Percentiles rank a stretch among this genome's conserved stretches.
Conservation (phyloP, 495 filamentous ascomycete genomes). For the Lepidopterella palustris region DNA sequence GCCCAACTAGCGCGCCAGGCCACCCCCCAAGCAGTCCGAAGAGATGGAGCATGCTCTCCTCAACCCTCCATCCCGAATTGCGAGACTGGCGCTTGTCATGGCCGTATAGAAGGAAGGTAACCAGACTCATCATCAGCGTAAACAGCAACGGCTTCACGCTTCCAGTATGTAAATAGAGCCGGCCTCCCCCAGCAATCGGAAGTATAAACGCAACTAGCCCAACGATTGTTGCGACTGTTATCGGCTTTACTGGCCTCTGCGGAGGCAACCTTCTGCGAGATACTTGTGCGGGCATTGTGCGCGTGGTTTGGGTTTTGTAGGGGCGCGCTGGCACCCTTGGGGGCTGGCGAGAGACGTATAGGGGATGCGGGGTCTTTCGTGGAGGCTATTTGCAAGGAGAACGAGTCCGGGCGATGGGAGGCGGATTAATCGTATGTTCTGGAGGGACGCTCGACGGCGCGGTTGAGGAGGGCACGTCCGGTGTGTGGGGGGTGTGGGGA, state of each 20-base stretch:
- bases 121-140: conserved; percentile 10
- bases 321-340: no score
- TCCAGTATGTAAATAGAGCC: neutral
- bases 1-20: conserved; percentile 24
- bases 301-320: no score
- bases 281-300: no score
- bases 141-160: conserved; percentile 1
- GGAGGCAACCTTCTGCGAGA: neutral
- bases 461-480: no score
- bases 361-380: no score
- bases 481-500: no score
- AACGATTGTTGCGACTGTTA: neutral
- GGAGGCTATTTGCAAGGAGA: no score
- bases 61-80: conserved; percentile 18
- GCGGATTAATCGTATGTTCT: no score
- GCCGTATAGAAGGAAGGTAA: conserved; percentile 25
- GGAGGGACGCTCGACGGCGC: no score
- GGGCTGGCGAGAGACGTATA: no score
- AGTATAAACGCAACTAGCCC: neutral
- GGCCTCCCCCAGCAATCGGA: neutral
- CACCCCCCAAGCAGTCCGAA: conserved; percentile 23
- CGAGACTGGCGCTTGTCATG: conserved; percentile 23
- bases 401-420: no score
- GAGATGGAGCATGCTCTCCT: conserved; percentile 18
- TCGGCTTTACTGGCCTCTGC: neutral